Percentiles rank a stretch among this genome's conserved stretches.
phyloP scores from a whole-genome alignment of 768 basidiomycete genomes.

The Lentinula aciculospora region DNA sequence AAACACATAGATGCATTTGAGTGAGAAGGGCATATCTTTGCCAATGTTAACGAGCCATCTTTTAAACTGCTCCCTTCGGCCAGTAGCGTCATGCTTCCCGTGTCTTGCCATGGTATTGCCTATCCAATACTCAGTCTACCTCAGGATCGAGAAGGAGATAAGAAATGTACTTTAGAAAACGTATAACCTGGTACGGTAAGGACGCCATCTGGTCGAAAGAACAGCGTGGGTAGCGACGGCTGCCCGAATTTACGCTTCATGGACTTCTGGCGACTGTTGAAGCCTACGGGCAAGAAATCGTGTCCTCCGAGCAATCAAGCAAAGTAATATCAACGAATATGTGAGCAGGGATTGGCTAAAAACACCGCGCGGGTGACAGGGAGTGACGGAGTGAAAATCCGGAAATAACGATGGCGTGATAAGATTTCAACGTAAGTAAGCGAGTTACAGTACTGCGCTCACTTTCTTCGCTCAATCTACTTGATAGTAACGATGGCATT shows the following conservation, averaged over 20 bases:
- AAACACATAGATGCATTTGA: slow-evolving; percentile 63
- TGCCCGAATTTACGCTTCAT: slow-evolving; percentile 53
- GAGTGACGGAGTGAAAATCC: background rate
- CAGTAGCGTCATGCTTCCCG: slow-evolving; percentile 63
- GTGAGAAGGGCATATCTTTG: slow-evolving; percentile 55
- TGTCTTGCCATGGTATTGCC: slow-evolving; percentile 67
- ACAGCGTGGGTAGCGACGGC: slow-evolving; percentile 51
- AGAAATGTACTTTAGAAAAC: slow-evolving; percentile 52
- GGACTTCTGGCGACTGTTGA: slow-evolving; percentile 3
- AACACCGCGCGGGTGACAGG: background rate
- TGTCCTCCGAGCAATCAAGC: background rate
- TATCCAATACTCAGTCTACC: slow-evolving; percentile 18
- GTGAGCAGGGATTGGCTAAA: background rate
- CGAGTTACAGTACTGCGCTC: no score
- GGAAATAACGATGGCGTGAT: slow-evolving; percentile 8
- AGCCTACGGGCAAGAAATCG: background rate
- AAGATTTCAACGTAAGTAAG: slow-evolving; percentile 11
- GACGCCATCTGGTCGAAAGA: slow-evolving; percentile 45
- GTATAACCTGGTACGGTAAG: slow-evolving; percentile 69
- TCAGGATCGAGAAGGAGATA: background rate
- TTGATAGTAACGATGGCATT: background rate
- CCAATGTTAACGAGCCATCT: slow-evolving; percentile 62
- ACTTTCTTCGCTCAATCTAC: background rate
- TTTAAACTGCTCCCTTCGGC: slow-evolving; percentile 67
- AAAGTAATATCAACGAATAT: background rate